phyloP scores from a whole-genome alignment of 371 early-diverging fungal species.

The Paraphysoderma sedebokerense region DNA sequence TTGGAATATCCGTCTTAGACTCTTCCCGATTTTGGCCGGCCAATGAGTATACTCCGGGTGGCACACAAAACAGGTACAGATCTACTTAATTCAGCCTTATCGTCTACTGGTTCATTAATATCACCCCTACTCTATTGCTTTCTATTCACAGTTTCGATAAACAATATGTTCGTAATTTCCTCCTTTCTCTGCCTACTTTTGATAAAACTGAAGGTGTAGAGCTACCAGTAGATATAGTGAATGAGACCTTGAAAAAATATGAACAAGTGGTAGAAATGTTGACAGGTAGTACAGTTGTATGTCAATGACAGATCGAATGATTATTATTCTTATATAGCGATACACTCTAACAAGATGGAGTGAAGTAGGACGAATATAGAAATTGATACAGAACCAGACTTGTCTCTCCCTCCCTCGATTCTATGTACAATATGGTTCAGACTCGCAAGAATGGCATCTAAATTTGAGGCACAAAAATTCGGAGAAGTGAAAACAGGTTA shows the following conservation, averaged over 20 bases:
- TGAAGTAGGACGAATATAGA: too few species aligned
- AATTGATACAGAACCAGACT: too few species aligned
- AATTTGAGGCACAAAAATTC: too few species aligned
- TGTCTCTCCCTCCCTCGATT: too few species aligned
- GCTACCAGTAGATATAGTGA: slow-evolving; percentile 64
- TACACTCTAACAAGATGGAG: too few species aligned
- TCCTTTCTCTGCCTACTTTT: slow-evolving; percentile 58
- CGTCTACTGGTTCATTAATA: neutral
- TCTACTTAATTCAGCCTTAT: neutral
- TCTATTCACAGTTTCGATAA: slow-evolving; percentile 63
- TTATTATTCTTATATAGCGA: too few species aligned
- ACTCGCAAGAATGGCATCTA: too few species aligned
- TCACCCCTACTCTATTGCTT: too few species aligned
- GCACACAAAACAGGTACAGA: slow-evolving; percentile 56
- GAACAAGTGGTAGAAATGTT: slow-evolving; percentile 68
- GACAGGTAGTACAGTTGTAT: too few species aligned
- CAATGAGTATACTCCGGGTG: slow-evolving; percentile 54
- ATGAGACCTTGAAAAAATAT: slow-evolving; percentile 74
- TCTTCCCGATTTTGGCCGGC: slow-evolving; percentile 96
- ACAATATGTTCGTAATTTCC: slow-evolving; percentile 88
- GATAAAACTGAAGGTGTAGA: slow-evolving; percentile 71
- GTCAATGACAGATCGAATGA: too few species aligned
- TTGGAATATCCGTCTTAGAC: slow-evolving; percentile 25
- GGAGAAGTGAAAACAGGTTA: too few species aligned
- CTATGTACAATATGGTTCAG: too few species aligned